Conservation (phyloP, 116 monocot genomes). For the Trichopus zeylanicus region DNA sequence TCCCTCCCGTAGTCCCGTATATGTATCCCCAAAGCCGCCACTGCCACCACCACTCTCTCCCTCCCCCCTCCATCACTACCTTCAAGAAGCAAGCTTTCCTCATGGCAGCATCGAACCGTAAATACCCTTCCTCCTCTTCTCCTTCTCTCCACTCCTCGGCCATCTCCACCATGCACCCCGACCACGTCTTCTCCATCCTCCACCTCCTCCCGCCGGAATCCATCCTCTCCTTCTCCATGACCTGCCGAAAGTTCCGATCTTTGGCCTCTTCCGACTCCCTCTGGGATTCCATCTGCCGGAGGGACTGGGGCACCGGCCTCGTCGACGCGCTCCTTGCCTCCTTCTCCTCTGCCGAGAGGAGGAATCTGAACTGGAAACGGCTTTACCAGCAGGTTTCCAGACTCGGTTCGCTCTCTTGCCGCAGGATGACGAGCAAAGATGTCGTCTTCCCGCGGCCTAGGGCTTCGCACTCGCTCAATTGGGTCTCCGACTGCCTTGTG, state of each 20-base stretch:
- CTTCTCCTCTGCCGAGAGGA: conserved; percentile 22
- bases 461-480: conserved; percentile 85
- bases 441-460: conserved; percentile 43
- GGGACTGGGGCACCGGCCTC: conserved; percentile 46
- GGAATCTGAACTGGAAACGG: conserved; percentile 40
- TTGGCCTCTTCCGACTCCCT: conserved; percentile 40
- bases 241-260: conserved; percentile 58
- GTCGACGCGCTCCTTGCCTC: conserved; percentile 28
- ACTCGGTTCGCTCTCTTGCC: conserved; percentile 41
- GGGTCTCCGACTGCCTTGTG: conserved; percentile 64
- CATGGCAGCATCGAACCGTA: too few species aligned
- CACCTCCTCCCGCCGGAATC: conserved; percentile 62
- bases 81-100: too few species aligned
- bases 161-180: conserved; percentile 35
- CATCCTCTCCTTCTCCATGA: conserved; percentile 70
- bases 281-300: conserved; percentile 62
- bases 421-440: conserved; percentile 24
- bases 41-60: not conserved
- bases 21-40: not conserved
- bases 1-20: too few species aligned
- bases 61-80: conserved; percentile 9
- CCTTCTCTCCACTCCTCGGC: not conserved
- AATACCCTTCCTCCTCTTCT: conserved; percentile 10
- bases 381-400: conserved; percentile 46
- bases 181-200: conserved; percentile 65